Percentiles rank a stretch among this genome's conserved stretches.
phyloP scores from a whole-genome alignment of 2,329 filamentous ascomycete genomes.

The Pseudogymnoascus sp. region DNA sequence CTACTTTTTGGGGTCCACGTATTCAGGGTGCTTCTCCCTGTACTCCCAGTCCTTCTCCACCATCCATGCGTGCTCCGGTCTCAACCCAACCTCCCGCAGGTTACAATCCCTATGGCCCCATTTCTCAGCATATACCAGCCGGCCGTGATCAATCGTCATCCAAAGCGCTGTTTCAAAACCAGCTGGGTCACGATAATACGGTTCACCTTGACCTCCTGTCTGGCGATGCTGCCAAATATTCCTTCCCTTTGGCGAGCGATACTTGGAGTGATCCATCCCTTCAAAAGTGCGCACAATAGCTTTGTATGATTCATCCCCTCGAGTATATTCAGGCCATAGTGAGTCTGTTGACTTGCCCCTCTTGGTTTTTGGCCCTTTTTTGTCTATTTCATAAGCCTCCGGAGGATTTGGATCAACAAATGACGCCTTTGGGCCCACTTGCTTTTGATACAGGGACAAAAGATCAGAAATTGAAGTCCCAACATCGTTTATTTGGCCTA shows the following conservation, averaged over 20 bases:
- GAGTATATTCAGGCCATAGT: background rate
- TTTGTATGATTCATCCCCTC: background rate
- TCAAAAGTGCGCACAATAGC: constrained; percentile 8
- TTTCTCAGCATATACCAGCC: constrained; percentile 36
- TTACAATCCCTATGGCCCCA: constrained; percentile 42
- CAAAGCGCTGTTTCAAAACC: constrained; percentile 39
- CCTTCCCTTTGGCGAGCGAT: constrained; percentile 26
- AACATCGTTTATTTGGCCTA: constrained; percentile 40
- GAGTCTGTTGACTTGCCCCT: background rate
- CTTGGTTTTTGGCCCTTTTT: constrained; percentile 5
- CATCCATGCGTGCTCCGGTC: constrained; percentile 39
- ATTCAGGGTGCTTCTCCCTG: constrained; percentile 1
- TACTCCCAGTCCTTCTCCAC: constrained; percentile 36
- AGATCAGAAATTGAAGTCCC: constrained; percentile 40
- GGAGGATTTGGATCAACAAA: constrained; percentile 35
- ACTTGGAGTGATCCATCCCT: background rate
- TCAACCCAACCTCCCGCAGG: constrained; percentile 31
- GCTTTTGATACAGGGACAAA: constrained; percentile 38
- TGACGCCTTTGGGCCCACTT: constrained; percentile 19
- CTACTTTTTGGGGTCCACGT: background rate
- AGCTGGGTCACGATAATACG: constrained; percentile 43
- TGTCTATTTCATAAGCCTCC: constrained; percentile 12
- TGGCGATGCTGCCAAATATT: constrained; percentile 49
- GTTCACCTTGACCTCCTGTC: constrained; percentile 44
- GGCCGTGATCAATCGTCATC: constrained; percentile 39